A percentile compares a stretch with the other conserved stretches of the same genome.
Conservation (phyloP, 352 stramenopile genomes). For the Thraustochytrium sp. region DNA sequence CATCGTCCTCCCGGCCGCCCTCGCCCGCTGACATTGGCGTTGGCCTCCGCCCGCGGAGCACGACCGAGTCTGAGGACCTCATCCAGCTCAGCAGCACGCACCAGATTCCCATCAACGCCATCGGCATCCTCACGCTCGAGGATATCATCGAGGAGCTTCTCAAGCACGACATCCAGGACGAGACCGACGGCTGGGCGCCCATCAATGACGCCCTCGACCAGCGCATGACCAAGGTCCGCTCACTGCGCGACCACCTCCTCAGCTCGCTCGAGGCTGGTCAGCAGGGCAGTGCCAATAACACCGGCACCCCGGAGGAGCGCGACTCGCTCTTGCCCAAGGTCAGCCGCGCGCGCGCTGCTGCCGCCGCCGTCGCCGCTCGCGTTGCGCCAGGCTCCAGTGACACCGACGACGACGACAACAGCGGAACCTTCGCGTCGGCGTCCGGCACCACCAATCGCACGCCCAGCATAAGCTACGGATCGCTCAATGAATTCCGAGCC, state of each 20-base stretch:
- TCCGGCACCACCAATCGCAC: not conserved
- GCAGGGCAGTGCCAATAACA: not conserved
- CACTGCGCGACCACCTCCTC: not conserved
- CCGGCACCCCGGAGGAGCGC: not conserved
- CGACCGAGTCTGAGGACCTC: not conserved
- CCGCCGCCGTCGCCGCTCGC: too few relatives aligned
- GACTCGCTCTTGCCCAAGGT: not conserved
- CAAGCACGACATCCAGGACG: conserved; percentile 71
- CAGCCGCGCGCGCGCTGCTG: too few relatives aligned
- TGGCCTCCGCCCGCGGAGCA: not conserved
- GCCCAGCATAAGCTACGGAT: not conserved
- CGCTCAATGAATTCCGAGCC: not conserved
- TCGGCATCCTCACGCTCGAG: conserved; percentile 69
- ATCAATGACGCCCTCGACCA: conserved; percentile 30
- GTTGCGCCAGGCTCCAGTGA: not conserved
- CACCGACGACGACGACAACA: not conserved
- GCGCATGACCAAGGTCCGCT: conserved; percentile 12
- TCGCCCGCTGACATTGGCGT: not conserved
- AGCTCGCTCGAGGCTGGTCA: not conserved
- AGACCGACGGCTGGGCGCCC: conserved; percentile 57
- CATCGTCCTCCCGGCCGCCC: too few relatives aligned
- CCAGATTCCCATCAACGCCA: conserved; percentile 52
- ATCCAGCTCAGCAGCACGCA: conserved; percentile 22
- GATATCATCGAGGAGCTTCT: conserved; percentile 74
- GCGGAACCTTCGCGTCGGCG: not conserved